A percentile compares a stretch with the other conserved stretches of the same genome.
phyloP scores from a whole-genome alignment of 352 stramenopile genomes.

The Phytophthora boehmeriae region DNA sequence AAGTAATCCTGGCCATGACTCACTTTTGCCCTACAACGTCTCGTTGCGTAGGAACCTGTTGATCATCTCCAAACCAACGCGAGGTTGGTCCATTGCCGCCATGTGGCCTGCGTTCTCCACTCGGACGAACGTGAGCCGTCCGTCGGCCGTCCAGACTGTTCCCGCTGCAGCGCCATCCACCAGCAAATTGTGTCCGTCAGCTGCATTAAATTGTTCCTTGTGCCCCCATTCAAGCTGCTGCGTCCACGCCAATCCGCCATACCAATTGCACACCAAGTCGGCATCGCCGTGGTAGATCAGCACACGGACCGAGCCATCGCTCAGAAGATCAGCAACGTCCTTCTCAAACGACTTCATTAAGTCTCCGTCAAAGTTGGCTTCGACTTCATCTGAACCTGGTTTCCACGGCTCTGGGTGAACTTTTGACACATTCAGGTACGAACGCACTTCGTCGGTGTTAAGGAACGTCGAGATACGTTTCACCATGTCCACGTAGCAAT shows the following conservation, averaged over 20 bases:
- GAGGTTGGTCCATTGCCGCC: slow-evolving; percentile 54
- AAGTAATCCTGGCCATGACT: no score
- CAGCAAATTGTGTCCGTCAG: slow-evolving; percentile 21
- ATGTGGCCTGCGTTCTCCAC: slow-evolving; percentile 62
- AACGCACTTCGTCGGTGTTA: slow-evolving; percentile 56
- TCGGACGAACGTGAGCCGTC: slow-evolving; percentile 50
- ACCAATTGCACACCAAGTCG: slow-evolving; percentile 97
- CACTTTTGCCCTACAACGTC: slow-evolving; percentile 14
- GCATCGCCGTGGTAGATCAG: slow-evolving; percentile 97
- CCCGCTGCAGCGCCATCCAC: slow-evolving; percentile 17
- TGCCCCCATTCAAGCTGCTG: slow-evolving; percentile 90
- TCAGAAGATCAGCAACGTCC: slow-evolving; percentile 88
- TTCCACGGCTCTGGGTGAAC: slow-evolving; percentile 66
- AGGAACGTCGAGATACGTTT: slow-evolving; percentile 42
- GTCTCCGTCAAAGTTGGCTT: slow-evolving; percentile 55
- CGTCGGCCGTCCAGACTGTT: slow-evolving; percentile 20
- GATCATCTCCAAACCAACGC: slow-evolving; percentile 55
- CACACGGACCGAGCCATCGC: slow-evolving; percentile 56
- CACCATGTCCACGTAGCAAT: slow-evolving; percentile 35
- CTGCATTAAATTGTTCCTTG: slow-evolving; percentile 79
- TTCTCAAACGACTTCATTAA: slow-evolving; percentile 93
- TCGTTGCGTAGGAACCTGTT: slow-evolving; percentile 60
- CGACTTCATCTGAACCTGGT: slow-evolving; percentile 14
- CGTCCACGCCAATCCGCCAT: slow-evolving; percentile 94
- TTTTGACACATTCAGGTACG: slow-evolving; percentile 32